A percentile compares a stretch with the other conserved stretches of the same genome.
Evolutionary conservation across 2,329 filamentous ascomycete genomes (phyloP).

Genomic region (Ophiostoma novo-ulmi): DNA sequence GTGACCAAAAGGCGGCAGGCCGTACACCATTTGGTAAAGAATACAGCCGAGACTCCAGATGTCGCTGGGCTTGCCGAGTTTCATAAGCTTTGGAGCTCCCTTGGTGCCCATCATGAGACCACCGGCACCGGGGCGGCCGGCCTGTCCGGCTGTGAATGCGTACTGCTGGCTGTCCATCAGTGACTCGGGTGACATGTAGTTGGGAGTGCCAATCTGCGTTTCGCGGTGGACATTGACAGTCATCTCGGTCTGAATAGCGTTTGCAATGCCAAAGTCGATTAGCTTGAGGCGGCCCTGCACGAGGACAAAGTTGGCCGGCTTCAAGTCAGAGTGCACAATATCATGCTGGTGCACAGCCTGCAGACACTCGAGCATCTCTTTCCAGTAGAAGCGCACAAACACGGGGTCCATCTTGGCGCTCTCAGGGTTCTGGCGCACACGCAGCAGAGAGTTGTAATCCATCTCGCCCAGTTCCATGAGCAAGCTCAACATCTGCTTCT

Average conservation of each 20-base stretch:
- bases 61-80: slow-evolving; percentile 90
- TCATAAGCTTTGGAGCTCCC: slow-evolving; percentile 73
- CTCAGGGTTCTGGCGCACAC: slow-evolving; percentile 64
- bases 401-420: slow-evolving; percentile 75
- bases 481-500: slow-evolving; percentile 82
- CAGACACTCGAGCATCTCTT: slow-evolving; percentile 97
- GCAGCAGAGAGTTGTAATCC: slow-evolving; percentile 82
- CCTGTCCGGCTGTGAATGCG: slow-evolving; percentile 38
- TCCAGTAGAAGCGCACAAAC: slow-evolving; percentile 97
- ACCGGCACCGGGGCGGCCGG: slow-evolving; percentile 32
- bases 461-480: slow-evolving; percentile 97
- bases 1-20: slow-evolving; percentile 90
- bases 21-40: slow-evolving; percentile 96
- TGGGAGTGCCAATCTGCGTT: slow-evolving; percentile 89
- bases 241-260: slow-evolving; percentile 90
- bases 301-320: slow-evolving; percentile 94
- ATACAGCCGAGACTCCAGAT: slow-evolving; percentile 97
- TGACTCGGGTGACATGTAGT: slow-evolving; percentile 97
- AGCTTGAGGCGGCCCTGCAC: slow-evolving; percentile 87
- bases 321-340: slow-evolving; percentile 94
- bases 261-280: slow-evolving; percentile 98
- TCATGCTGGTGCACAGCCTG: slow-evolving; percentile 82
- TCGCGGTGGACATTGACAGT: slow-evolving; percentile 97
- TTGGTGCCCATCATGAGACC: slow-evolving; percentile 30
- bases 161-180: slow-evolving; percentile 74